These are phyloP conservation scores for Raphanus hybrid DNA, from an alignment of 441 rosid species.

Conservation along the genomic window DNA sequence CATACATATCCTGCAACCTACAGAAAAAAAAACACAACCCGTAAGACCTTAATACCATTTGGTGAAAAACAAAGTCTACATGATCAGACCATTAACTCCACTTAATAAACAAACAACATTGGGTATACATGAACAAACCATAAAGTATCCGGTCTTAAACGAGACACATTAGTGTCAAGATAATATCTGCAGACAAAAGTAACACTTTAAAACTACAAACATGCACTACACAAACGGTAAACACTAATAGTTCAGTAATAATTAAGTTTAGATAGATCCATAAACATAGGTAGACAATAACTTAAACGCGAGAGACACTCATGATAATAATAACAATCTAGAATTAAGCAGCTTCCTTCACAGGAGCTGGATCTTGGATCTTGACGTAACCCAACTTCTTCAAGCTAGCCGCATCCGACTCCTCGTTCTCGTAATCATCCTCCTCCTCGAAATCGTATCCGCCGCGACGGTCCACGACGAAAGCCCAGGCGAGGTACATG, in stretches of 20 bases:
- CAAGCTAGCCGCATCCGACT: conserved; percentile 43
- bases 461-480: conserved; percentile 53
- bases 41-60: not conserved
- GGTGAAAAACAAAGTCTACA: not conserved
- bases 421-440: conserved; percentile 47
- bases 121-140: not conserved
- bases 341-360: conserved; percentile 51
- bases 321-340: not conserved
- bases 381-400: conserved; percentile 73
- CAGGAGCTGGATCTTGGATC: conserved; percentile 53
- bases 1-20: not conserved
- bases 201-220: conserved; percentile 11
- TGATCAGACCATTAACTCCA: not conserved
- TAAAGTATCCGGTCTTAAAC: not conserved
- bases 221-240: conserved; percentile 19
- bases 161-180: not conserved
- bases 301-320: not conserved
- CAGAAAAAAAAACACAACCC: not conserved
- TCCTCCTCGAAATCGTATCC: conserved; percentile 38
- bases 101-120: not conserved
- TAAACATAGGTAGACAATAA: conserved; percentile 6
- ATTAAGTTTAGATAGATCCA: conserved; percentile 32
- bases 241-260: conserved; percentile 17
- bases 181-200: not conserved
- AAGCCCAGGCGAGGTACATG: conserved; percentile 87